Evolutionary conservation across 805 yeast genomes (phyloP), one percentile per base, ranked within the genome.

Genomic region (Starmerella gropengiesseri): DNA sequence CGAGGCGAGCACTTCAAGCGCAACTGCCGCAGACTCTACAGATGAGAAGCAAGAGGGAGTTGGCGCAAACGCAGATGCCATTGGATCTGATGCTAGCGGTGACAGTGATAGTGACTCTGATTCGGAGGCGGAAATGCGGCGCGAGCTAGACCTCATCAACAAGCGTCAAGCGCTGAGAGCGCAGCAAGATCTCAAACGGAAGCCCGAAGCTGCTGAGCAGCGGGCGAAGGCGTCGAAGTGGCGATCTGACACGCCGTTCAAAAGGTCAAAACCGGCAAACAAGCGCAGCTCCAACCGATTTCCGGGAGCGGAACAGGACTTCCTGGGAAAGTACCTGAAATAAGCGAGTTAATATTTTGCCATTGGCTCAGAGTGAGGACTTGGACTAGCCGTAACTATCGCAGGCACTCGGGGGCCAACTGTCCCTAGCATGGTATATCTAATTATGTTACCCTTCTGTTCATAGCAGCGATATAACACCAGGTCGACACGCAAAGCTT

Each of bases 221-320:
- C 37, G 34, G 25, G 22, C 23, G 20, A 13, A 18, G 6, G 16
- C 4, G 9, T 12, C 41, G 18, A 16, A n/a, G 16, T 43, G 46
- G 49, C 46, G 43, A 18, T 12, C 37, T 2, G 49, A 43, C 28
- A 26, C 49, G 5, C 29, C 27, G 7, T 43, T 46, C 33, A 42
- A 28, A 12, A 18, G 36, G 26, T 26, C 23, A 9, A 21, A 33
- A 27, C 40, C 31, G 23, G 6, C 18, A 3, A 14, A 23, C n/a
- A 37, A 31, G 31, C 37, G 37, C 21, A 20, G 29, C 5, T 32
- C 36, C n/a, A n/a, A n/a, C n/a, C n/a, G n/a, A n/a, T n/a, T n/a
- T n/a, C n/a, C n/a, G n/a, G n/a, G n/a, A n/a, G n/a, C n/a, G 17
- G 31, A 30, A 12, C 27, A 26, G n/a, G 33, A 43, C n/a, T 42